phyloP scores from a whole-genome alignment of 208 protist genomes.

The Trypanosoma grayi region DNA sequence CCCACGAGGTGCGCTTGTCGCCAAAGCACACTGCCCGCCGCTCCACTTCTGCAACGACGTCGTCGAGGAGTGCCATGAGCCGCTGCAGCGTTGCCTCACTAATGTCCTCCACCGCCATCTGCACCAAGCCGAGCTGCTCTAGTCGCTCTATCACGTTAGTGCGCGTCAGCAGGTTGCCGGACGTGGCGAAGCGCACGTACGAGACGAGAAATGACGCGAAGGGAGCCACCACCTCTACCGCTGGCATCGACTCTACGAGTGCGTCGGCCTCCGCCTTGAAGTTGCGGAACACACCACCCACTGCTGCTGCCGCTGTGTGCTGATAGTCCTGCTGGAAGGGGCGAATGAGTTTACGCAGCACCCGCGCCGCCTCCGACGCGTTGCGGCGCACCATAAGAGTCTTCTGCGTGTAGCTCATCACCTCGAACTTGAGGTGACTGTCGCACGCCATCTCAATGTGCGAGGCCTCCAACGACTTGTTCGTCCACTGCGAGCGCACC shows the following conservation, averaged over 20 bases:
- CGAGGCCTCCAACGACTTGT: slow-evolving; percentile 85
- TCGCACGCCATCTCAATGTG: slow-evolving; percentile 85
- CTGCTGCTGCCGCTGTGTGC: slow-evolving; percentile 43
- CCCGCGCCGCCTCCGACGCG: slow-evolving; percentile 47
- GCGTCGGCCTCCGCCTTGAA: slow-evolving; percentile 74
- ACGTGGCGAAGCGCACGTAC: slow-evolving; percentile 63
- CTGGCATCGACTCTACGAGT: slow-evolving; percentile 49
- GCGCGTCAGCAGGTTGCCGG: slow-evolving; percentile 56
- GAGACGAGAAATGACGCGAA: slow-evolving; percentile 75
- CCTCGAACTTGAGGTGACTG: slow-evolving; percentile 65
- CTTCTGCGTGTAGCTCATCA: slow-evolving; percentile 77
- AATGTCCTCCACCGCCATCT: slow-evolving; percentile 59
- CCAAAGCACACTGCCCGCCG: slow-evolving; percentile 38
- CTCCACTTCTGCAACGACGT: slow-evolving; percentile 61
- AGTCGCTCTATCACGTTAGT: slow-evolving; percentile 68
- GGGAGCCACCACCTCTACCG: slow-evolving; percentile 71
- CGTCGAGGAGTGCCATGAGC: slow-evolving; percentile 74
- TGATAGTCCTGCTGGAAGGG: slow-evolving; percentile 83
- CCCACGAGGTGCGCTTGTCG: slow-evolving; percentile 39
- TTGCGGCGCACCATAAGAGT: slow-evolving; percentile 79
- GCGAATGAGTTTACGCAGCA: slow-evolving; percentile 71
- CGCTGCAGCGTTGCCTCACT: slow-evolving; percentile 46
- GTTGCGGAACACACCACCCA: slow-evolving; percentile 71
- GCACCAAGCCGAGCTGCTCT: slow-evolving; percentile 54
- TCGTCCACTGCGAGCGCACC: slow-evolving; percentile 78